Conservation (phyloP, 768 basidiomycete species). For the Hortiboletus flavorubellus region DNA sequence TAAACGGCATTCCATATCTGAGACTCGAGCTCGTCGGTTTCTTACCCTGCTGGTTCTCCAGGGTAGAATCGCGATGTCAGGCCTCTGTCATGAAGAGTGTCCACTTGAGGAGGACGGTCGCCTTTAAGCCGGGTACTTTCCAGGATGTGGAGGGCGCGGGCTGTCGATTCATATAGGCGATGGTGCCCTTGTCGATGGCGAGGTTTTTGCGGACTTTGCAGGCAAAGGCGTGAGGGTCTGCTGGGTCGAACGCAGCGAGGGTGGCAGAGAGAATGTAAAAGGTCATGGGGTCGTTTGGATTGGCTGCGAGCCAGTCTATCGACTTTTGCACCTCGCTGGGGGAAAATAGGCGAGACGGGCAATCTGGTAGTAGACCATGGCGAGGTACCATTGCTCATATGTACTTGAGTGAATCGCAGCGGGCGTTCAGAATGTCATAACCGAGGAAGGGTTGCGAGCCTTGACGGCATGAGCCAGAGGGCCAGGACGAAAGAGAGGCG, state of each 20-base stretch:
- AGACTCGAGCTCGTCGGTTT: conserved; percentile 75
- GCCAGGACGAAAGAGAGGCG: not conserved
- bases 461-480: conserved; percentile 21
- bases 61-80: conserved; percentile 59
- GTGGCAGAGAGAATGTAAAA: conserved; percentile 66
- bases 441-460: conserved; percentile 51
- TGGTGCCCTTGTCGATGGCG: conserved; percentile 43
- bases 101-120: conserved; percentile 80
- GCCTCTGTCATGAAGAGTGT: conserved; percentile 79
- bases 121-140: conserved; percentile 69
- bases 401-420: conserved; percentile 71
- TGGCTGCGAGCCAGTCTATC: conserved; percentile 67
- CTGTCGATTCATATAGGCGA: conserved; percentile 59
- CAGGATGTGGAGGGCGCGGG: conserved; percentile 53
- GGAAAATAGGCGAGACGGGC: conserved; percentile 59
- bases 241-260: conserved; percentile 64
- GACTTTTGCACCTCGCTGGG: conserved; percentile 58
- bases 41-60: conserved; percentile 63
- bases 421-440: conserved; percentile 61
- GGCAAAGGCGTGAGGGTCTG: conserved; percentile 48
- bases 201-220: conserved; percentile 47
- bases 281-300: conserved; percentile 65
- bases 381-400: conserved; percentile 68
- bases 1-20: conserved; percentile 83
- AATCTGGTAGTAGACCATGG: conserved; percentile 58